These are phyloP conservation scores for Ailanthus altissimus DNA, from an alignment of 345 rosid genomes.

Conservation along the genomic window DNA sequence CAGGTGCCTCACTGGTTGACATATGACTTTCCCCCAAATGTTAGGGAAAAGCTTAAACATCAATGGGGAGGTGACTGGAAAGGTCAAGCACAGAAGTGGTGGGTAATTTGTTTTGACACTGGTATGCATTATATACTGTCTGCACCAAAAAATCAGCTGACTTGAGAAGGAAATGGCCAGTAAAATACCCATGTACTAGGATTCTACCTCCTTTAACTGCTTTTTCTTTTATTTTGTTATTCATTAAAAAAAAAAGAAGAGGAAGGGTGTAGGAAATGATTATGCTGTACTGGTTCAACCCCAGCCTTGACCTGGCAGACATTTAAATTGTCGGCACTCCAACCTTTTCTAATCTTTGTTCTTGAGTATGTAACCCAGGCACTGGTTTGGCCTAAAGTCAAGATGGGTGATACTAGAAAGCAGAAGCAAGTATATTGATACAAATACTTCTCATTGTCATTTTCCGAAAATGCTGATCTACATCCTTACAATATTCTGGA, in stretches of 20 bases:
- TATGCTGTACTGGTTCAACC: background rate
- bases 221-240: background rate
- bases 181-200: background rate
- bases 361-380: background rate
- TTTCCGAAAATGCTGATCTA: background rate
- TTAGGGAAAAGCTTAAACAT: slow-evolving; percentile 73
- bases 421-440: background rate
- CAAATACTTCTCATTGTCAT: background rate
- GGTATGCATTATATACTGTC: background rate
- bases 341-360: background rate
- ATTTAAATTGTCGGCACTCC: background rate
- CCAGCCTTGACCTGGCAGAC: background rate
- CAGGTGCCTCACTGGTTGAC: slow-evolving; percentile 88
- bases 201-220: background rate
- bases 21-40: slow-evolving; percentile 89
- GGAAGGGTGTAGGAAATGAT: background rate
- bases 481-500: background rate
- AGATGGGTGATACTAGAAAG: background rate
- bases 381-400: background rate
- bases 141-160: background rate
- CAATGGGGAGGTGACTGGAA: slow-evolving; percentile 96
- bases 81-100: slow-evolving; percentile 99
- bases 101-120: slow-evolving; percentile 26
- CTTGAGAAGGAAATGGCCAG: background rate
- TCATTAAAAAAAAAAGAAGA: background rate